Conservation (phyloP, 2,329 filamentous ascomycete species). For the Alternaria sp. region DNA sequence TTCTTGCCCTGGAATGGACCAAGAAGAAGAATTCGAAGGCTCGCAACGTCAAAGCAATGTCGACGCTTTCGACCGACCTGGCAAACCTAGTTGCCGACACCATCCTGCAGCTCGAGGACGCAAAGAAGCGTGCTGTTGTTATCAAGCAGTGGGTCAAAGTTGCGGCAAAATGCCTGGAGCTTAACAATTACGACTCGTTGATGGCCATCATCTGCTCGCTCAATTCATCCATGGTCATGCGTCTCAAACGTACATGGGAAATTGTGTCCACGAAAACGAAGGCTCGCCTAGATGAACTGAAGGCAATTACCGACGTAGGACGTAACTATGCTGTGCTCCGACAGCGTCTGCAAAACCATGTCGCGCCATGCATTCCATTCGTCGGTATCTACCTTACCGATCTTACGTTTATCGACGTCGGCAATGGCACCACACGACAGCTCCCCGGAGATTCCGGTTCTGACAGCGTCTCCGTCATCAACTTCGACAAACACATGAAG, state of each 20-base stretch:
- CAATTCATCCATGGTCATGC: constrained; percentile 88
- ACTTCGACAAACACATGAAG: constrained; percentile 95
- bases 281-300: constrained; percentile 76
- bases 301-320: constrained; percentile 84
- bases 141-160: constrained; percentile 99
- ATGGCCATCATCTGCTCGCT: constrained; percentile 97
- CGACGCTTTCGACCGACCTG: constrained; percentile 86
- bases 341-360: constrained; percentile 80
- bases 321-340: constrained; percentile 91
- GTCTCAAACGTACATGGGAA: constrained; percentile 92
- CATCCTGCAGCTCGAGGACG: constrained; percentile 85
- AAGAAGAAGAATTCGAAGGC: constrained; percentile 82
- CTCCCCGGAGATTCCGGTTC: constrained; percentile 64
- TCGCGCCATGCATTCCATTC: constrained; percentile 92
- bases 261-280: constrained; percentile 83
- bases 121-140: constrained; percentile 85
- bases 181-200: constrained; percentile 94
- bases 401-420: constrained; percentile 92
- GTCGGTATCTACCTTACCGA: constrained; percentile 96
- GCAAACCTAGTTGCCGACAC: constrained; percentile 93
- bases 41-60: constrained; percentile 93
- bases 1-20: constrained; percentile 91
- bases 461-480: constrained; percentile 82
- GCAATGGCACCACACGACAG: constrained; percentile 84
- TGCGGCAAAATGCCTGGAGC: constrained; percentile 80